phyloP scores from a whole-genome alignment of 345 rosid genomes.

The Lenwebbia sp. region DNA sequence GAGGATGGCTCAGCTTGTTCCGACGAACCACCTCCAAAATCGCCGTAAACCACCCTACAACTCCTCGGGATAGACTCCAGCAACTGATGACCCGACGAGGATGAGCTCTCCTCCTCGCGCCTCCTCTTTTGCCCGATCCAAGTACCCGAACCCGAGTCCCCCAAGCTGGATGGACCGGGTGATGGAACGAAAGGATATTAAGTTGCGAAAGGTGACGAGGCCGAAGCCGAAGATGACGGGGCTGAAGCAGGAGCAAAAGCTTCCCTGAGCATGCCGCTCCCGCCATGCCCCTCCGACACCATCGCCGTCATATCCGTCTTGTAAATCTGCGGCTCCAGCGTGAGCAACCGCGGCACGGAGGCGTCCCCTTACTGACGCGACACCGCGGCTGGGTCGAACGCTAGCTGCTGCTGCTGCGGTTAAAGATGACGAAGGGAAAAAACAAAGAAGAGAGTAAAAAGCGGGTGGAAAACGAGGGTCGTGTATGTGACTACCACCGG shows the following conservation, averaged over 20 bases:
- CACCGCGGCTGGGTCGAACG: background rate
- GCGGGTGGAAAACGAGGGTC: too few relatives aligned
- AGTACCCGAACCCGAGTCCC: background rate
- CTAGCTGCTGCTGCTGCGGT: background rate
- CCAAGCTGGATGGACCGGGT: background rate
- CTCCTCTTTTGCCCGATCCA: background rate
- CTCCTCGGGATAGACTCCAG: background rate
- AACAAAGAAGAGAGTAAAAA: background rate
- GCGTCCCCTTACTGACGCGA: background rate
- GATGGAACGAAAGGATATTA: background rate
- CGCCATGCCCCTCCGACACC: background rate
- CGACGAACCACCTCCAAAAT: background rate
- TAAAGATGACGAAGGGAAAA: background rate
- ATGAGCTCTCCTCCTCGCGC: background rate
- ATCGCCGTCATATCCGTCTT: constrained; percentile 4
- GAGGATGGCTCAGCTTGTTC: background rate
- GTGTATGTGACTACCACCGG: background rate
- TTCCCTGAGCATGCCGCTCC: background rate
- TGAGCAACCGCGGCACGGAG: too few relatives aligned
- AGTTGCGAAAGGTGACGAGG: background rate
- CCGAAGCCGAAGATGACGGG: too few relatives aligned
- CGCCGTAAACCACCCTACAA: background rate
- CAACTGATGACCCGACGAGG: background rate
- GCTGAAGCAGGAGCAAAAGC: background rate
- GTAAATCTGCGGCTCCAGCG: background rate